Conservation (phyloP, 2,329 filamentous ascomycete species). For the Triangularia setosa region DNA sequence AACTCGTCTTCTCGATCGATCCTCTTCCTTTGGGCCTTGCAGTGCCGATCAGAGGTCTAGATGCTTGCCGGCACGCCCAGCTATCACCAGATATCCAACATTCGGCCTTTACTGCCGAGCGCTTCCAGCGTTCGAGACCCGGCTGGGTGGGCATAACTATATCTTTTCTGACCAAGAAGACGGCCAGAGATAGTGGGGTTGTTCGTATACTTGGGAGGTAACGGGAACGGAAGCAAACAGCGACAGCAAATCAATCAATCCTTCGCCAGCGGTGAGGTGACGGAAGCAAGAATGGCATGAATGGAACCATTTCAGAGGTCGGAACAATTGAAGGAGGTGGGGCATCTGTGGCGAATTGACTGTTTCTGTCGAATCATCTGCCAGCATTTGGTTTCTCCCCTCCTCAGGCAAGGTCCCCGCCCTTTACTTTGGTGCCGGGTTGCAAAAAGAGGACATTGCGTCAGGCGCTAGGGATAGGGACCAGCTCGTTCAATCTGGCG, state of each 20-base stretch:
- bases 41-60: background rate
- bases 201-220: too few species aligned
- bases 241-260: background rate
- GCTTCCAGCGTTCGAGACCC: constrained; percentile 1
- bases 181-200: constrained; percentile 9
- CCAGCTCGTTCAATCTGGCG: constrained; percentile 21
- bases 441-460: constrained; percentile 19
- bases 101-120: background rate
- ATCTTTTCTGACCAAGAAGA: too few species aligned
- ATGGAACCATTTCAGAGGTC: constrained; percentile 8
- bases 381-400: constrained; percentile 6
- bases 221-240: background rate
- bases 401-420: background rate
- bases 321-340: constrained; percentile 17
- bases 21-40: background rate
- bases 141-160: background rate
- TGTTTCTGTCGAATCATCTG: constrained; percentile 20
- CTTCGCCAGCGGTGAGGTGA: constrained; percentile 4
- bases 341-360: constrained; percentile 20
- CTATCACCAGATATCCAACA: background rate
- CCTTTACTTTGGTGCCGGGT: constrained; percentile 10
- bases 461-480: constrained; percentile 22
- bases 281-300: background rate
- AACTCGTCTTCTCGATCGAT: background rate
- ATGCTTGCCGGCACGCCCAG: background rate